A percentile compares a stretch with the other conserved stretches of the same genome.
Conservation (phyloP, 2,329 filamentous ascomycete genomes). For the Aspergillus quadrilineatus region DNA sequence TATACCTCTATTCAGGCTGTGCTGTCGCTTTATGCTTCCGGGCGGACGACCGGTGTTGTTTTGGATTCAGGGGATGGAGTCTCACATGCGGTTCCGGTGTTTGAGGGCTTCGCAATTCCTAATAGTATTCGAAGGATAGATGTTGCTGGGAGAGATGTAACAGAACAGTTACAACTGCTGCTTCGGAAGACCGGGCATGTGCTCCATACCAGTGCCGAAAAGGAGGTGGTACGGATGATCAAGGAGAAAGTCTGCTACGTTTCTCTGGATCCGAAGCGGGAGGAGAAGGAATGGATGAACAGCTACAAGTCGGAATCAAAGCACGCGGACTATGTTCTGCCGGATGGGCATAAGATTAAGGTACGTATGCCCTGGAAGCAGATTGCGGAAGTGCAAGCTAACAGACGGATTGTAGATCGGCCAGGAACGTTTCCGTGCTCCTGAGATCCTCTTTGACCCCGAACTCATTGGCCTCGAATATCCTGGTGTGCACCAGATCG, state of each 20-base stretch:
- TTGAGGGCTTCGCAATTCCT: slow-evolving; percentile 95
- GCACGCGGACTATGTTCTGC: slow-evolving; percentile 80
- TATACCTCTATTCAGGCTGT: slow-evolving; percentile 98
- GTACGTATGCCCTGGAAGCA: slow-evolving; percentile 44
- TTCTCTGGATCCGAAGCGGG: slow-evolving; percentile 82
- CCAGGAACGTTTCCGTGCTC: slow-evolving; percentile 88
- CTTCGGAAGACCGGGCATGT: slow-evolving; percentile 89
- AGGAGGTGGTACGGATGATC: slow-evolving; percentile 96
- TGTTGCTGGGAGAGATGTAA: slow-evolving; percentile 92
- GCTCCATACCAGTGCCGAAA: slow-evolving; percentile 97
- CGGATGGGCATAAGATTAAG: slow-evolving; percentile 92
- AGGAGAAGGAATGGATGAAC: slow-evolving; percentile 91
- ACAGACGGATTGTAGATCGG: slow-evolving; percentile 63
- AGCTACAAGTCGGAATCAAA: slow-evolving; percentile 73
- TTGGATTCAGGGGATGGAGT: slow-evolving; percentile 95
- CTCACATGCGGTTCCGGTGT: slow-evolving; percentile 94
- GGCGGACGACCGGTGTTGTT: slow-evolving; percentile 92
- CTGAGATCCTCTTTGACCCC: slow-evolving; percentile 96
- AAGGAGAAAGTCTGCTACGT: slow-evolving; percentile 95
- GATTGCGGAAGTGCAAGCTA: background rate
- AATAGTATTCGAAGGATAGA: slow-evolving; percentile 95
- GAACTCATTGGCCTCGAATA: slow-evolving; percentile 97
- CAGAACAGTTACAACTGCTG: slow-evolving; percentile 87
- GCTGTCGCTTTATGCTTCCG: slow-evolving; percentile 91
- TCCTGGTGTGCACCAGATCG: slow-evolving; percentile 94